Base-by-base conservation (phyloP, 352 stramenopile genomes). In the Blastocystis sp. region DNA sequence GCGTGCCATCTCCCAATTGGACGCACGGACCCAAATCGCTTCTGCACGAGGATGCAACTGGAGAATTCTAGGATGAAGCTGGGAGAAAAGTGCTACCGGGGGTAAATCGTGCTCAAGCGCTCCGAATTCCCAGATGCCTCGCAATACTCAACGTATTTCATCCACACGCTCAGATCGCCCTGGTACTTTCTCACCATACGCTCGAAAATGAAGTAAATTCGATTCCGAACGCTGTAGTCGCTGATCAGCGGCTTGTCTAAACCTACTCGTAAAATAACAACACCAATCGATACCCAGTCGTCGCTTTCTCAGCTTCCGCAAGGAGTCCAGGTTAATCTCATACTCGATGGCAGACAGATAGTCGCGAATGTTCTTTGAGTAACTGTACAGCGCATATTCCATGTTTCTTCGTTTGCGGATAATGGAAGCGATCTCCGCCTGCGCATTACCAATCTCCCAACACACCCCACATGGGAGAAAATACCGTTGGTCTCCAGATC, bases 141-240 rank as follows among this genome's bases (percentile, higher is more conserved):
- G 45, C 78, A 88, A 19, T 60, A 88, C 41, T 79, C 78, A 7
- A 88, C 67, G 78, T 88, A 88, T 23, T 88, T 76, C 21, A 88
- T 45, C 78, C 78, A 88, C 14, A 88, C 64, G 45, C 76, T 88
- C 34, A 79, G 41, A 62, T 88, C 78, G 43, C 34, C 48, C 21
- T 28, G 40, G 23, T 88, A 88, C 43, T 71, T 76, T 38, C 78
- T 48, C 9, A 88, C 56, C 64, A 79, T 66, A 52, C 78, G 45
- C 40, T 88, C 78, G 56, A 79, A 88, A 4, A 70, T 76, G 34
- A 62, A 88, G 14, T 60, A 34, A 28, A 56, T 78, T 5, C 78
- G 41, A 56, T 76, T 70, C 21, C 43, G 17, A n/a, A 88, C 60
- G 34, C 48, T 76, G 14, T 43, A 59, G 48, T 88, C 78, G 38